Evolutionary conservation across 1,139 yeast genomes (phyloP), one percentile per base, ranked within the genome.

Genomic region (Hemisphaericaspora xylofermentans): DNA sequence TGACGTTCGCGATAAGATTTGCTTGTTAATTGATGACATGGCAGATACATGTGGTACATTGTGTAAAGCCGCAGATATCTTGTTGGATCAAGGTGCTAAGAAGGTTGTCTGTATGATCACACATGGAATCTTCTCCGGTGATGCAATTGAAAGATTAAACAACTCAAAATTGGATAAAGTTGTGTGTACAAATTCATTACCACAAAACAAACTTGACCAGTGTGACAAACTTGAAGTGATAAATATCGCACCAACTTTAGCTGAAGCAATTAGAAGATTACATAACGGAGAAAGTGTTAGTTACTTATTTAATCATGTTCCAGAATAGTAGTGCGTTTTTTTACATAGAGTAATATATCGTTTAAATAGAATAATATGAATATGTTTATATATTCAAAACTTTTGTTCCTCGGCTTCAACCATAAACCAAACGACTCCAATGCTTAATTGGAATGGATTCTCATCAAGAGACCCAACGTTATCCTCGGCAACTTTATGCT

Each of bases 271-370:
- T 40, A 78, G 94, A 66, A 78, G 95, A 64, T 71, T 84, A 52
- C 95, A 85, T 56, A 84, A 85, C 54, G 94, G 94, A 60, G 94
- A 85, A 62, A 82, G 89, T 58, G 82, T 85, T 39, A 82, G 89
- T 3, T 85, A 84, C 57, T 70, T 85, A 56, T 85, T 85, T 57
- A 76, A 72, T 9, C 58, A 38, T 15, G 37, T 38, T 22, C 37
- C 41, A 2, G 48, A 45, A 33, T 47, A 45, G 35, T 27, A 24
- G 9, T 8, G 27, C 12, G 12, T 24, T 9, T 24, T 4, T 24
- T 8, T 24, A 24, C 4, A 24, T 8, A 8, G 5, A 24, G 13
- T 5, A 24, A 24, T 24, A 12, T 24, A 6, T 8, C 5, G 10
- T 9, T 4, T 24, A 24, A 8, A 5, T 24, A 6, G 12, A 30